phyloP scores from a whole-genome alignment of 2,329 filamentous ascomycete genomes.

The Hymenoscyphus infarciens region DNA sequence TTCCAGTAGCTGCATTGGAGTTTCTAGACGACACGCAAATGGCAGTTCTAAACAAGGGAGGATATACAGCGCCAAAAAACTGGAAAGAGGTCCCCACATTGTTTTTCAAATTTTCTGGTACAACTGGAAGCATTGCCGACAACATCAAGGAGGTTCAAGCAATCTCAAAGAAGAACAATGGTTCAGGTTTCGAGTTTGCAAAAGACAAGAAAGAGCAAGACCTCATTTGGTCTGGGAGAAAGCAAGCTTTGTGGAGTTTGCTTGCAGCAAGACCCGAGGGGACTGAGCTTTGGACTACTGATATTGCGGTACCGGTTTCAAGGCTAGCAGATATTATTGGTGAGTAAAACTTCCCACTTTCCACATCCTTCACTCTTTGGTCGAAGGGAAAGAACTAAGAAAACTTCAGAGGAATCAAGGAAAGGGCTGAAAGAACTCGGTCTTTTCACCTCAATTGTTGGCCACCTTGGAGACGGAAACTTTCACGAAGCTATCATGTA shows the following conservation, averaged over 20 bases:
- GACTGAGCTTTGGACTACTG: conserved; percentile 71
- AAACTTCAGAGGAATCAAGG: conserved; percentile 61
- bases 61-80: conserved; percentile 59
- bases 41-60: conserved; percentile 71
- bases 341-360: conserved; percentile 66
- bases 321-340: conserved; percentile 67
- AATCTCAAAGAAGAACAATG: conserved; percentile 61
- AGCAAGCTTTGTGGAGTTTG: conserved; percentile 78
- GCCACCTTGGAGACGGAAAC: conserved; percentile 87
- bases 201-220: conserved; percentile 65
- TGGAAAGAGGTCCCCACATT: conserved; percentile 74
- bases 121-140: conserved; percentile 68
- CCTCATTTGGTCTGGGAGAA: conserved; percentile 74
- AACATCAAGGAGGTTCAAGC: conserved; percentile 65
- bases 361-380: background rate
- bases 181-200: conserved; percentile 70
- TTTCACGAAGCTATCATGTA: conserved; percentile 66
- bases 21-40: conserved; percentile 86
- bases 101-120: conserved; percentile 84
- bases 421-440: conserved; percentile 80
- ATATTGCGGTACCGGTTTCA: conserved; percentile 77
- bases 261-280: conserved; percentile 61
- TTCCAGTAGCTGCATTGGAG: conserved; percentile 46
- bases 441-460: conserved; percentile 79
- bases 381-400: background rate